Base-by-base conservation (phyloP, 1,284 basidiomycete species). In the Ganoderma meredithae region DNA sequence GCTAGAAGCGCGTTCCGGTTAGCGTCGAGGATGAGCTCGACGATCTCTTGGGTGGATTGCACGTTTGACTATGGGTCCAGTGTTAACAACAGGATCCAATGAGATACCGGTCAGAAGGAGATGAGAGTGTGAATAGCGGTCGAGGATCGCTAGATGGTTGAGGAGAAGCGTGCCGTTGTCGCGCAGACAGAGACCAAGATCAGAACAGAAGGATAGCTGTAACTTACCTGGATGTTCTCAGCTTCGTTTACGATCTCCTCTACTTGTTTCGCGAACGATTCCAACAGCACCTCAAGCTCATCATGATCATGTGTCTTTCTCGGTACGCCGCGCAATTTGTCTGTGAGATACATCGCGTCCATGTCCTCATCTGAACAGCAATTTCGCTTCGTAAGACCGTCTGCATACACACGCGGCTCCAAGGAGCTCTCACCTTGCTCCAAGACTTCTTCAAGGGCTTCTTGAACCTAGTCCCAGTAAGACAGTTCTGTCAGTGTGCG, bases 31-130 rank as follows among this genome's bases (percentile, higher is more conserved):
- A 99, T 97, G 67, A 99, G 86, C 80, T 99, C 97, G 7, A 98
- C 95, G 62, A 99, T 97, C 80, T 99, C 97, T 83, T 98, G 96
- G 0, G 97, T 99, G 19, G 95, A 96, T 82, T 95, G 92, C 65
- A 99, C 95, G 77, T 98, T 98, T 66, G 85, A 88, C 95, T 96
- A 74, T 13, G 27, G 27, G 33, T 39, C 1, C 47, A 10, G 58
- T 25, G 63, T 44, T 40, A 25, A 36, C 27, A 36, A 43, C 12
- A 61, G 43, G 7, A 47, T 22, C 44, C 44, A 49, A 25, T 31
- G 2, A 9, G 22, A n/a, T 22, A 17, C 31, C 52, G 36, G 36
- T 36, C 9, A 53, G 5, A 53, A 8, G 25, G 27, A 53, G 52
- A 27, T 17, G 41, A 13, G 41, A 13, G 3, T 15, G 8, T 7